These are phyloP conservation scores for Kurtzmaniella quercitrusa DNA, from an alignment of 1,139 yeast genomes.

Conservation along the genomic window DNA sequence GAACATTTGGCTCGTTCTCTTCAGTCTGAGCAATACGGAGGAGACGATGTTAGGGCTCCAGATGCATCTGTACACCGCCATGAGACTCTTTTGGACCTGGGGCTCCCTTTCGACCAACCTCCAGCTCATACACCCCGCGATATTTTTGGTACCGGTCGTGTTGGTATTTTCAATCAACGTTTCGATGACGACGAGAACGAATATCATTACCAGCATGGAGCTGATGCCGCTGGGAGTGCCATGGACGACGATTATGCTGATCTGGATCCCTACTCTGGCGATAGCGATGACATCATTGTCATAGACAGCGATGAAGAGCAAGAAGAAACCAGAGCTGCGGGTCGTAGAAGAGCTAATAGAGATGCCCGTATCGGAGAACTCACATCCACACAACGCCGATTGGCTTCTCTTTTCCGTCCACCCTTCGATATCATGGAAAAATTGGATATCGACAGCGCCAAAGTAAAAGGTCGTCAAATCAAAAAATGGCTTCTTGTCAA, in stretches of 20 bases:
- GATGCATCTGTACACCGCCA: slow-evolving; percentile 79
- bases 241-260: slow-evolving; percentile 20
- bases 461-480: slow-evolving; percentile 54
- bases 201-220: slow-evolving; percentile 18
- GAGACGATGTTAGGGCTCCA: slow-evolving; percentile 48
- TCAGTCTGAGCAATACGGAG: slow-evolving; percentile 61
- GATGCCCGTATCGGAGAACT: slow-evolving; percentile 29
- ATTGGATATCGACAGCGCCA: slow-evolving; percentile 68
- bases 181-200: slow-evolving; percentile 31
- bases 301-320: slow-evolving; percentile 30
- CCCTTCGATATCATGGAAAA: slow-evolving; percentile 85
- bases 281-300: slow-evolving; percentile 28
- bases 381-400: slow-evolving; percentile 62
- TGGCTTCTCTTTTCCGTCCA: slow-evolving; percentile 83
- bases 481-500: slow-evolving; percentile 84
- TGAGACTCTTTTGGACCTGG: slow-evolving; percentile 64
- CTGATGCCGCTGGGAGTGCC: slow-evolving; percentile 16
- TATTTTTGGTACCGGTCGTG: slow-evolving; percentile 39
- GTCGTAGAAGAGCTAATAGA: slow-evolving; percentile 29
- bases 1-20: slow-evolving; percentile 59
- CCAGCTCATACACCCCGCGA: slow-evolving; percentile 16
- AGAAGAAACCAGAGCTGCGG: background rate
- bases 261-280: slow-evolving; percentile 23
- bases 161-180: slow-evolving; percentile 44
- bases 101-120: slow-evolving; percentile 13